Evolutionary conservation across 116 monocot species (phyloP), one percentile per base, ranked within the genome.

Genomic region (Dioscorea cayenensis): DNA sequence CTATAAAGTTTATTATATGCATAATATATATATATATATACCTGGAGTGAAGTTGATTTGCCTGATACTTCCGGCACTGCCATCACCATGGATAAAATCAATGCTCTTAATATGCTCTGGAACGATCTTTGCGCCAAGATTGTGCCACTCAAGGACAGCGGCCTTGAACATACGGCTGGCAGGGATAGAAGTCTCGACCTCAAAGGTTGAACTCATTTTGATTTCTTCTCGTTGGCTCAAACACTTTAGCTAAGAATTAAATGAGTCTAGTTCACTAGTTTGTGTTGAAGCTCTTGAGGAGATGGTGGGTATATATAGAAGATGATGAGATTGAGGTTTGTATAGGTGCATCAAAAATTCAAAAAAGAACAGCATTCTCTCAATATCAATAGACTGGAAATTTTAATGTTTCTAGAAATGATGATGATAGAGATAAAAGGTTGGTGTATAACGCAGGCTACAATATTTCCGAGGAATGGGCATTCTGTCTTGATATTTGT

Each of bases 1-100:
- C 0, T 25, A 25, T 25, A 25, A 25, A 25, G 25, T 25, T 25
- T 25, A 25, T 25, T 25, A 25, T 25, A 25, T 25, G 25, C 25
- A 25, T 25, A 25, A 25, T 25, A 25, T 25, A 25, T 25, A 25
- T 25, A 25, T 25, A 25, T 25, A 25, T 32, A 1, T 32, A 83
- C 87, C 84, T 51, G 81, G 36, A 32, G 81, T 66, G 70, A 84
- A 88, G 58, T 84, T 79, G 63, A 77, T 28, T 27, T 80, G 72
- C 71, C 76, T 81, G 13, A 84, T 20, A 65, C 32, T 32, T 32
- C 32, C 32, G 32, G 72, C 76, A 1, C 87, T 84, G 5, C 81
- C 87, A 6, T 77, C 73, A 0, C 84, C 87, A 6, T 72, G 29
- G 18, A 84, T 20, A 25, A 28, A 0, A 35, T 43, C 6, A 67